Evolutionary conservation across 202 grass and related monocot species (phyloP).

Genomic region (Schoenoplectus tabernaemontani): DNA sequence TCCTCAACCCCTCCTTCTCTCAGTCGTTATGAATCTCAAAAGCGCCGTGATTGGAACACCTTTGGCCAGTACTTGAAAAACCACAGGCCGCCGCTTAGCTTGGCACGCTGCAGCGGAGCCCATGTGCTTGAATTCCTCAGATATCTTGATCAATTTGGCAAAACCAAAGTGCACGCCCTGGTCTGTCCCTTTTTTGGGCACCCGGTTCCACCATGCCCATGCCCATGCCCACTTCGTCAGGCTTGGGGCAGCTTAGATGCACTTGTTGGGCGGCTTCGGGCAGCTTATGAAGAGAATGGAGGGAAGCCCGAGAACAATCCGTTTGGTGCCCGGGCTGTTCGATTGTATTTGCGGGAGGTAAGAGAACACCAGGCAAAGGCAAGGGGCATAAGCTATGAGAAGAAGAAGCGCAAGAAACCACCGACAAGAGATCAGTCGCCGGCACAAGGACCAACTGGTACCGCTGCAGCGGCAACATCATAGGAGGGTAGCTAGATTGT

Average conservation of each 20-base stretch:
- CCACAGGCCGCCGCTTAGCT: constrained; percentile 72
- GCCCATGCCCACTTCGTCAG: constrained; percentile 89
- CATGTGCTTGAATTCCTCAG: constrained; percentile 93
- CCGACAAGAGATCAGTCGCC: constrained; percentile 17
- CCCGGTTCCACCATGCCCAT: constrained; percentile 63
- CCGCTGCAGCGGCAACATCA: neutral
- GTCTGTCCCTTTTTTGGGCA: constrained; percentile 92
- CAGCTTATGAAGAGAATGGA: constrained; percentile 91
- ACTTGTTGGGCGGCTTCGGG: constrained; percentile 67
- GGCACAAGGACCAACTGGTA: constrained; percentile 3
- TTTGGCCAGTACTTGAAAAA: constrained; percentile 93
- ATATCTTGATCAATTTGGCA: constrained; percentile 97
- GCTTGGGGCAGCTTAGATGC: constrained; percentile 93
- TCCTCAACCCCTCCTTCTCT: constrained; percentile 30
- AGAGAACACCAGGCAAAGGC: constrained; percentile 87
- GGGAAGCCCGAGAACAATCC: constrained; percentile 84
- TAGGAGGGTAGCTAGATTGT: constrained; percentile 5
- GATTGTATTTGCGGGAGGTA: constrained; percentile 91
- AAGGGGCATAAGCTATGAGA: constrained; percentile 92
- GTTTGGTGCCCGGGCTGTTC: constrained; percentile 82
- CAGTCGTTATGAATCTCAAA: constrained; percentile 92
- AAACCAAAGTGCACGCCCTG: constrained; percentile 78
- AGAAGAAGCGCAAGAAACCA: constrained; percentile 94
- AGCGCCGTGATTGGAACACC: constrained; percentile 95
- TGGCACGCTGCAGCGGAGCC: constrained; percentile 79